Conservation (phyloP, 2,329 filamentous ascomycete species). For the Penicillium sp. region DNA sequence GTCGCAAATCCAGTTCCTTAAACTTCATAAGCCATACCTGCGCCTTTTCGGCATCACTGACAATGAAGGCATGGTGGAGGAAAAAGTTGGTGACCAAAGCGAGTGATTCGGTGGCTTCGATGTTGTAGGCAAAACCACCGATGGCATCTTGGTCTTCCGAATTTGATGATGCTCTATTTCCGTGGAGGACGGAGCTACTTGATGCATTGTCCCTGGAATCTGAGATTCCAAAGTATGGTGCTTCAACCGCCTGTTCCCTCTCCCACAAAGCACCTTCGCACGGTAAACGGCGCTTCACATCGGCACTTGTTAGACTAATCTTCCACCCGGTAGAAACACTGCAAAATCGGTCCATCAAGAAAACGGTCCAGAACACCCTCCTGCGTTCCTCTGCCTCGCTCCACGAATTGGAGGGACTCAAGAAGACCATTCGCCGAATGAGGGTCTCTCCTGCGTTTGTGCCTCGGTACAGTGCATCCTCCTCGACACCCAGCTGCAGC, state of each 20-base stretch:
- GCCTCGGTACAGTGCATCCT: slow-evolving; percentile 29
- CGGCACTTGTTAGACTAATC: slow-evolving; percentile 40
- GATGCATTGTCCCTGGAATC: slow-evolving; percentile 32
- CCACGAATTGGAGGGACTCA: slow-evolving; percentile 3
- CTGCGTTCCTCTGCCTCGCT: slow-evolving; percentile 40
- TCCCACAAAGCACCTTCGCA: slow-evolving; percentile 45
- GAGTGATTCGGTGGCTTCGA: slow-evolving; percentile 43
- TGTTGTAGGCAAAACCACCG: slow-evolving; percentile 32
- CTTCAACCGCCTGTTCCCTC: slow-evolving; percentile 31
- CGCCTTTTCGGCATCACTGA: slow-evolving; percentile 37
- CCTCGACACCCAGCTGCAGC: slow-evolving; percentile 41
- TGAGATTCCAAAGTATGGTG: slow-evolving; percentile 51
- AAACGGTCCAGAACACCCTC: slow-evolving; percentile 48
- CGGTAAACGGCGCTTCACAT: slow-evolving; percentile 43
- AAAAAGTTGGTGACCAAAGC: slow-evolving; percentile 46
- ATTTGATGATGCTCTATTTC: neutral
- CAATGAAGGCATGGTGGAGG: slow-evolving; percentile 40
- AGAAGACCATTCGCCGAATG: slow-evolving; percentile 1
- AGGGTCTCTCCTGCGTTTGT: slow-evolving; percentile 3
- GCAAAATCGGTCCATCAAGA: slow-evolving; percentile 47
- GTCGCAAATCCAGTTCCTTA: slow-evolving; percentile 37
- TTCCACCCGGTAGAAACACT: slow-evolving; percentile 47
- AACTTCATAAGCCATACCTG: slow-evolving; percentile 43
- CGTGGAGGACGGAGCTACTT: neutral
- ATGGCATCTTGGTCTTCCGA: slow-evolving; percentile 23